These are phyloP conservation scores for Rhizoctonia solani DNA, from an alignment of 1,284 basidiomycete genomes.

Conservation along the genomic window DNA sequence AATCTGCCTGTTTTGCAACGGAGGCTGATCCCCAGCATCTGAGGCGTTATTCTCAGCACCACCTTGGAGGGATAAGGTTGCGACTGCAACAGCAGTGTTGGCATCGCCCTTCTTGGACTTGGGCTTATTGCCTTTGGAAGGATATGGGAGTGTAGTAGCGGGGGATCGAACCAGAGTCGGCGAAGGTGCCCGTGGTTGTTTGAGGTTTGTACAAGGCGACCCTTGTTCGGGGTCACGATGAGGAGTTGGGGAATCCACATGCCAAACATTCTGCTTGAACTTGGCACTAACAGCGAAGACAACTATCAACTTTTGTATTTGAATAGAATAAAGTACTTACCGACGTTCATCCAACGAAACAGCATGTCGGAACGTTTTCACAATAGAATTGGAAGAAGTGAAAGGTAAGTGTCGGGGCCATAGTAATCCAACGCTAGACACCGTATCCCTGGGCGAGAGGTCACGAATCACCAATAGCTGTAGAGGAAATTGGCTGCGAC, in stretches of 20 bases:
- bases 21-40: neutral
- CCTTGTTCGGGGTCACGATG: slow-evolving; percentile 36
- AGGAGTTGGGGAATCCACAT: slow-evolving; percentile 10
- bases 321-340: neutral
- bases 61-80: too few relatives aligned
- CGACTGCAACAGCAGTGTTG: too few relatives aligned
- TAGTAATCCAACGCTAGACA: slow-evolving; percentile 38
- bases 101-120: too few relatives aligned
- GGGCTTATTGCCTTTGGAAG: neutral
- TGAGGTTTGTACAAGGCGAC: neutral
- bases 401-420: slow-evolving; percentile 39
- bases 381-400: slow-evolving; percentile 37
- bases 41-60: slow-evolving; percentile 12
- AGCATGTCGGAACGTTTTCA: slow-evolving; percentile 40
- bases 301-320: neutral
- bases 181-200: neutral
- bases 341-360: slow-evolving; percentile 38
- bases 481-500: neutral
- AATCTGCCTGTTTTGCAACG: neutral
- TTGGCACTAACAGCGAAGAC: slow-evolving; percentile 31
- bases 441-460: slow-evolving; percentile 39
- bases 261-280: slow-evolving; percentile 39
- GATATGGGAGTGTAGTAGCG: neutral
- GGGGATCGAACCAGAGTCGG: slow-evolving; percentile 3
- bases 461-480: neutral